These are phyloP conservation scores for Leccinum uliginosum DNA, from an alignment of 768 basidiomycete species.

Conservation along the genomic window DNA sequence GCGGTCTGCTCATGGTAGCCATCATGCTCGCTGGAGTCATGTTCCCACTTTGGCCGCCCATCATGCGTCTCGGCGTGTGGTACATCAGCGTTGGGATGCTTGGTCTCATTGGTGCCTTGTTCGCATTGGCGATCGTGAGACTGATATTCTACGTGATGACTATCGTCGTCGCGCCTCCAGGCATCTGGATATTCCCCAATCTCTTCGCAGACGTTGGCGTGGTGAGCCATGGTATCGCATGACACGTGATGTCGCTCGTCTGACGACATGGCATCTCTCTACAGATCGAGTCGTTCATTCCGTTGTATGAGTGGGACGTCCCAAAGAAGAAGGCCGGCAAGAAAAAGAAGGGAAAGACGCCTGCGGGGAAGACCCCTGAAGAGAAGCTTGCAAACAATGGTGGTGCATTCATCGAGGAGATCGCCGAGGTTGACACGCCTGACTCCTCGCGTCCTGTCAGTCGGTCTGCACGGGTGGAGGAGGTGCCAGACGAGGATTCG, in stretches of 20 bases:
- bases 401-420: constrained; percentile 37
- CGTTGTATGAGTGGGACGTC: constrained; percentile 94
- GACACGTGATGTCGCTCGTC: neutral
- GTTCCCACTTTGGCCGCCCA: constrained; percentile 98
- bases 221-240: constrained; percentile 49
- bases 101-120: constrained; percentile 85
- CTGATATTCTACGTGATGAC: constrained; percentile 93
- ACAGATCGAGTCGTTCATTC: constrained; percentile 97
- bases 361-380: constrained; percentile 28
- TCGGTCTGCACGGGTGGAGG: constrained; percentile 41
- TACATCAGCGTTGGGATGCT: constrained; percentile 89
- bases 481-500: constrained; percentile 41
- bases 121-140: constrained; percentile 84
- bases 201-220: constrained; percentile 98
- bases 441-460: constrained; percentile 32
- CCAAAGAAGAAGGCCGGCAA: constrained; percentile 66
- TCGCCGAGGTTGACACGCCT: constrained; percentile 28
- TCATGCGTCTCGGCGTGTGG: constrained; percentile 91
- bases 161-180: constrained; percentile 78
- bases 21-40: constrained; percentile 96
- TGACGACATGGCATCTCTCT: neutral
- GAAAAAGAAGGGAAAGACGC: constrained; percentile 53
- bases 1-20: constrained; percentile 85
- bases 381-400: constrained; percentile 39
- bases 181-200: constrained; percentile 99